phyloP scores from a whole-genome alignment of 2,329 filamentous ascomycete genomes.

The Alternaria ventricosa region DNA sequence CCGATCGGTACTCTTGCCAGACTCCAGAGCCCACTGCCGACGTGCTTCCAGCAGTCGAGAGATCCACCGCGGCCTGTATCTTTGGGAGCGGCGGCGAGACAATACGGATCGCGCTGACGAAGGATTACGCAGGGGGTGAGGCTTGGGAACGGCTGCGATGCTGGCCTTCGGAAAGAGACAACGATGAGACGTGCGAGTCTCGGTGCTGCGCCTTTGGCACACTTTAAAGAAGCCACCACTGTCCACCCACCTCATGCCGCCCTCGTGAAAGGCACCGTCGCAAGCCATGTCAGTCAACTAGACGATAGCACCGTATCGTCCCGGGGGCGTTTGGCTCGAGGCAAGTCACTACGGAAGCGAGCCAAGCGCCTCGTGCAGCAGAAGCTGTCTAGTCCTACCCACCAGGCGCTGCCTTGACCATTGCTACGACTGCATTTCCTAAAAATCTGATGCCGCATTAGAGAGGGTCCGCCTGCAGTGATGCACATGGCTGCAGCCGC shows the following conservation, averaged over 20 bases:
- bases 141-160: constrained; percentile 23
- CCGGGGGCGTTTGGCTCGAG: constrained; percentile 16
- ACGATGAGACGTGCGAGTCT: constrained; percentile 38
- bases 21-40: constrained; percentile 4
- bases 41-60: neutral
- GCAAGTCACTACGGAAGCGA: constrained; percentile 18
- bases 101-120: constrained; percentile 31
- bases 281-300: constrained; percentile 15
- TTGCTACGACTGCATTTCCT: constrained; percentile 16
- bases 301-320: constrained; percentile 21
- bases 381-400: constrained; percentile 35
- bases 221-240: constrained; percentile 30
- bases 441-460: constrained; percentile 20
- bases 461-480: constrained; percentile 16
- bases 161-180: constrained; percentile 28
- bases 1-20: constrained; percentile 36
- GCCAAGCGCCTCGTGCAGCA: constrained; percentile 20
- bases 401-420: constrained; percentile 21
- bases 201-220: constrained; percentile 24
- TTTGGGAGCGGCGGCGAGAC: constrained; percentile 26
- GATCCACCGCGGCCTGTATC: constrained; percentile 8
- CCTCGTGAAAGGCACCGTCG: constrained; percentile 15
- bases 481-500: constrained; percentile 31
- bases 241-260: constrained; percentile 34
- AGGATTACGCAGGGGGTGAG: constrained; percentile 30